Evolutionary conservation across 305 asterid genomes (phyloP), one percentile per base, ranked within the genome.

Genomic region (Lippia alba): DNA sequence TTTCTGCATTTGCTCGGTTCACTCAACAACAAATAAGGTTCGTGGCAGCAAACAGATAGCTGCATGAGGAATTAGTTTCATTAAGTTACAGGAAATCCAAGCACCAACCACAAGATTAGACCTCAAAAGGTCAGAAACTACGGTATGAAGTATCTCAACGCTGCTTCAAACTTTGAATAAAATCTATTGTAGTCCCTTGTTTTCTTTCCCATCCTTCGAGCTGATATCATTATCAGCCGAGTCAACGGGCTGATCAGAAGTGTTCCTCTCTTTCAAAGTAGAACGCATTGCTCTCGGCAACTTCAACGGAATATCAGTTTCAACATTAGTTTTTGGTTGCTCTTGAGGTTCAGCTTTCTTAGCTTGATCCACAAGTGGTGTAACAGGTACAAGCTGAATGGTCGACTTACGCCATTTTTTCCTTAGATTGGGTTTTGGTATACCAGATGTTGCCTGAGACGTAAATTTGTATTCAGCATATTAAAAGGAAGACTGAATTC

Each of bases 361-460:
- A 17, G 73, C 40, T 64, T 74, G 81, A 67, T 86, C 6, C 34
- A 64, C 54, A 4, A 89, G 78, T 32, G 87, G 89, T 40, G 80
- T 73, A 73, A 86, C 77, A 44, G 99, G 93, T 65, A 94, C 97
- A n/a, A 94, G 94, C 79, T 90, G 96, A 76, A 94, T 91, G 1
- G 81, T 78, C 3, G 96, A 81, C 76, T 85, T 90, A 69, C 88
- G 81, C 99, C 98, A 91, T 66, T 87, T 86, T 72, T 90, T 91
- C 80, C 98, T 81, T 24, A 67, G 77, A 54, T 53, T 82, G 16
- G 92, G 85, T 72, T 88, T 91, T 20, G 93, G 91, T 19, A 76
- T 77, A 16, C 81, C 76, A 54, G 97, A 78, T 68, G 70, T 74
- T 32, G 82, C 89, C 96, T 86, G 86, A 65, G 49, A 67, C 17